Conservation (phyloP, 441 rosid genomes). For the Erysimum cheiri region DNA sequence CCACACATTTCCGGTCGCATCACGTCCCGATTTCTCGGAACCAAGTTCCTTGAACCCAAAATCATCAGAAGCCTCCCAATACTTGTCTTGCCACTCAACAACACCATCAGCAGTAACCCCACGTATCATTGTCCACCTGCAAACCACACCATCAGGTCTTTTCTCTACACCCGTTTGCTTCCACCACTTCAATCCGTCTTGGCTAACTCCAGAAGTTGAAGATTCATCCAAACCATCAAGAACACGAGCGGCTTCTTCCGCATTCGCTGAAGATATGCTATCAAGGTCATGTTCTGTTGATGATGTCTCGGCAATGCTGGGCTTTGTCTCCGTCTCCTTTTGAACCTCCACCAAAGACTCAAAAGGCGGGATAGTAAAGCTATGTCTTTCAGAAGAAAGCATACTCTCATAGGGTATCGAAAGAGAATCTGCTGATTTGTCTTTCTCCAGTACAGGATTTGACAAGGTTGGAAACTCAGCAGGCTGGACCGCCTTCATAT, state of each 20-base stretch:
- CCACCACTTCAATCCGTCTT: slow-evolving; percentile 89
- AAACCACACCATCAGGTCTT: slow-evolving; percentile 83
- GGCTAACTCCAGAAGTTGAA: slow-evolving; percentile 55
- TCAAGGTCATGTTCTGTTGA: slow-evolving; percentile 56
- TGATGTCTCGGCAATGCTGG: slow-evolving; percentile 37
- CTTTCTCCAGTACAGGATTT: slow-evolving; percentile 67
- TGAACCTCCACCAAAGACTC: slow-evolving; percentile 69
- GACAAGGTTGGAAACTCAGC: slow-evolving; percentile 43
- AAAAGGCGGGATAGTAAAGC: slow-evolving; percentile 68
- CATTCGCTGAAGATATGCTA: slow-evolving; percentile 58
- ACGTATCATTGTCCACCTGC: slow-evolving; percentile 91
- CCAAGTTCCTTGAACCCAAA: slow-evolving; percentile 92
- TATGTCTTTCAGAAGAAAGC: slow-evolving; percentile 47
- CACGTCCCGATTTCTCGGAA: slow-evolving; percentile 94
- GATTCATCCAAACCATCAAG: slow-evolving; percentile 59
- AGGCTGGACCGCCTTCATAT: slow-evolving; percentile 39
- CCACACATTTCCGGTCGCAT: slow-evolving; percentile 87
- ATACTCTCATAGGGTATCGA: slow-evolving; percentile 82
- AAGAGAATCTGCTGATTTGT: slow-evolving; percentile 59
- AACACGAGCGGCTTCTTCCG: slow-evolving; percentile 79
- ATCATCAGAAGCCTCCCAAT: slow-evolving; percentile 97
- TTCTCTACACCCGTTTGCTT: slow-evolving; percentile 78
- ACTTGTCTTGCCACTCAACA: slow-evolving; percentile 96
- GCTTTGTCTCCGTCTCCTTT: slow-evolving; percentile 45
- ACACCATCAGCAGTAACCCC: slow-evolving; percentile 80